These are phyloP conservation scores for Phytophthora pini DNA, from an alignment of 352 stramenopile genomes.

Conservation along the genomic window DNA sequence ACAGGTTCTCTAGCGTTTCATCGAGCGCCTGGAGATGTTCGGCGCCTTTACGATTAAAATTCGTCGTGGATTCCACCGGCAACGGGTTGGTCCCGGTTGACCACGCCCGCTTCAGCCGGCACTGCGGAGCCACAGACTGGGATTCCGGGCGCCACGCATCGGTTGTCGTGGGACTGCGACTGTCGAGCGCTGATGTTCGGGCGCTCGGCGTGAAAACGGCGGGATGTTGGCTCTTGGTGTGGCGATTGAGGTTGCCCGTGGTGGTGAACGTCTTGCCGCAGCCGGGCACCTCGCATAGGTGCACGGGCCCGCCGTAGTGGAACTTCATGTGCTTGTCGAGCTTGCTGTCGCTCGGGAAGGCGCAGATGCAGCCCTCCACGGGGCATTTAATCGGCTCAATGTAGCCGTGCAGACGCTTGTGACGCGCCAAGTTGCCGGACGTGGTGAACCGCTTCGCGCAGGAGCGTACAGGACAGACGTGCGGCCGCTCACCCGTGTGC, in stretches of 20 bases:
- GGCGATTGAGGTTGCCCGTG: constrained; percentile 59
- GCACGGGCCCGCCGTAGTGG: constrained; percentile 48
- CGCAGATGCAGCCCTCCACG: constrained; percentile 44
- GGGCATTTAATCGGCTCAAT: constrained; percentile 47
- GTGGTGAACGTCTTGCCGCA: constrained; percentile 74
- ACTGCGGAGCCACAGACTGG: constrained; percentile 1
- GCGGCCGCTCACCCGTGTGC: constrained; percentile 58
- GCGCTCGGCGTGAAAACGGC: constrained; percentile 31
- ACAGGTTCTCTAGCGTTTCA: constrained; percentile 42
- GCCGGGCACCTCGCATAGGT: constrained; percentile 44
- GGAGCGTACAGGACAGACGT: constrained; percentile 44
- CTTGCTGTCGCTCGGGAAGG: constrained; percentile 54
- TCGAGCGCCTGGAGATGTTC: constrained; percentile 22
- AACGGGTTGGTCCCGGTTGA: constrained; percentile 36
- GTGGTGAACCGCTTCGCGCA: constrained; percentile 66
- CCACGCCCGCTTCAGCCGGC: constrained; percentile 30
- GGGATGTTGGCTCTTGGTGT: constrained; percentile 48
- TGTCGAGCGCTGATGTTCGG: constrained; percentile 11
- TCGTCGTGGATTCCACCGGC: constrained; percentile 22
- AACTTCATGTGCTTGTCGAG: constrained; percentile 69
- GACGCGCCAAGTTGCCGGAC: constrained; percentile 58
- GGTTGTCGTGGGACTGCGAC: constrained; percentile 24
- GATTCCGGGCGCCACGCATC: constrained; percentile 25
- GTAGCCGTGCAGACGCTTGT: constrained; percentile 56
- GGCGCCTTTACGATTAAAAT: constrained; percentile 20